These are phyloP conservation scores for Pythium aquatile DNA, from an alignment of 352 stramenopile species.

Conservation along the genomic window DNA sequence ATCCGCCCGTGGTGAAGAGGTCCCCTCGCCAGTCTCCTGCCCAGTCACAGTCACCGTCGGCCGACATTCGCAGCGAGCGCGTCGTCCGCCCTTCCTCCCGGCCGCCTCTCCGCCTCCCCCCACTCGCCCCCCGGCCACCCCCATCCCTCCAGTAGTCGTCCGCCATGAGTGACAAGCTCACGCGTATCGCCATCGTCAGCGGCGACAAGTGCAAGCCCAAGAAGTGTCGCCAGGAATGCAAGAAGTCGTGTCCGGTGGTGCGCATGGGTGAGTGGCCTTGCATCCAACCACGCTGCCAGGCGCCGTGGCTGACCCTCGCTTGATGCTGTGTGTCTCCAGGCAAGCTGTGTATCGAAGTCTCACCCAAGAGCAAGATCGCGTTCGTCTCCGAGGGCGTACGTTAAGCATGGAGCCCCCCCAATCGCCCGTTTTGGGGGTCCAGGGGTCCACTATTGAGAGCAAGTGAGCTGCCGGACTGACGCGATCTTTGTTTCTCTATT, in stretches of 20 bases:
- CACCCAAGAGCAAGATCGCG: conserved; percentile 94
- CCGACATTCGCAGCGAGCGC: conserved; percentile 1
- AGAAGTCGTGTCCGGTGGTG: conserved; percentile 98
- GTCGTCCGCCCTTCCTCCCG: background rate
- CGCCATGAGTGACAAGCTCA: conserved; percentile 90
- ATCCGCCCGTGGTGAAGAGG: background rate
- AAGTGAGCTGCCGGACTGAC: background rate
- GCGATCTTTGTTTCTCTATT: background rate
- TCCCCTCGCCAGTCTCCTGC: background rate
- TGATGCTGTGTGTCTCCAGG: conserved; percentile 31
- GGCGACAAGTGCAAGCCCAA: conserved; percentile 99
- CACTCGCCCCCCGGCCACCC: background rate
- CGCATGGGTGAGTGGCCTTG: conserved; percentile 82
- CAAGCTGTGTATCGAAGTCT: conserved; percentile 99
- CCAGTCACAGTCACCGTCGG: conserved; percentile 2
- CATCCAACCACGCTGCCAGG: too few relatives aligned
- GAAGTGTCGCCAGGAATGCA: conserved; percentile 99
- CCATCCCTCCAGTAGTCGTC: background rate
- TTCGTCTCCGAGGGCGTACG: conserved; percentile 95
- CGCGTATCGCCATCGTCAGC: conserved; percentile 98
- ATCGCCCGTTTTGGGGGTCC: conserved; percentile 14
- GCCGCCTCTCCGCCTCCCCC: background rate
- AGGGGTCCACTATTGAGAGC: conserved; percentile 16
- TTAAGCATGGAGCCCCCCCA: background rate
- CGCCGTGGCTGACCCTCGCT: background rate